Evolutionary conservation across 2,329 filamentous ascomycete species (phyloP).

Genomic region (Xylariaceae sp.): DNA sequence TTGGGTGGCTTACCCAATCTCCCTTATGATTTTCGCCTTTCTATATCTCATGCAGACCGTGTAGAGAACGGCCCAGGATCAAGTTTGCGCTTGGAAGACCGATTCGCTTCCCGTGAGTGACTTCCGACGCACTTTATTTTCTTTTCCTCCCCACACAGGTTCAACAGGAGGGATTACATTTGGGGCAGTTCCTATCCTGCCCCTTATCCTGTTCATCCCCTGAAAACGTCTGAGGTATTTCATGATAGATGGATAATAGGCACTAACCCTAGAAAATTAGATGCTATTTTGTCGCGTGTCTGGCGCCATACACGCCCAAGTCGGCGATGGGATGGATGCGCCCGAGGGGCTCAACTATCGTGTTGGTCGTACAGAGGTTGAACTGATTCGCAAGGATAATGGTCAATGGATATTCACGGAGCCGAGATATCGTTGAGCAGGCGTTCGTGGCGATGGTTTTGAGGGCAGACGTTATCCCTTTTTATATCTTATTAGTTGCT

Average conservation of each 20-base stretch:
- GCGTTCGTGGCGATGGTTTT: constrained; percentile 29
- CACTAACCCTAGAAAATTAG: constrained; percentile 1
- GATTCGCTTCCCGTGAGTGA: constrained; percentile 33
- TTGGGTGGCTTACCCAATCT: constrained; percentile 37
- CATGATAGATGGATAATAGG: not conserved
- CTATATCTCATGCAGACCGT: constrained; percentile 37
- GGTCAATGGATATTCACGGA: constrained; percentile 38
- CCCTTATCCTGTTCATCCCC: not conserved
- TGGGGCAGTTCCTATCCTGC: not conserved
- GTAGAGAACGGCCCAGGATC: constrained; percentile 34
- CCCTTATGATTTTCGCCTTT: constrained; percentile 35
- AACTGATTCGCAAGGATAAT: constrained; percentile 33
- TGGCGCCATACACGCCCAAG: constrained; percentile 31
- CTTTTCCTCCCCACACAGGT: not conserved
- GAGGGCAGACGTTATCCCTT: too few species aligned
- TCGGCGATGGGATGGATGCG: constrained; percentile 35
- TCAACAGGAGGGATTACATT: not conserved
- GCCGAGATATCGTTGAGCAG: constrained; percentile 11
- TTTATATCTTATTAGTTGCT: too few species aligned
- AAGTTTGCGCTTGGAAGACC: constrained; percentile 38
- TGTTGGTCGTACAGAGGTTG: constrained; percentile 34
- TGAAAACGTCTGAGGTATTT: not conserved
- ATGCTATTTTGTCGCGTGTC: constrained; percentile 40
- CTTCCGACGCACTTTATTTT: not conserved
- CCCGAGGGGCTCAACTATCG: constrained; percentile 35